Conservation (phyloP, 176 grass and related monocot species). For the Cocos nucifera region DNA sequence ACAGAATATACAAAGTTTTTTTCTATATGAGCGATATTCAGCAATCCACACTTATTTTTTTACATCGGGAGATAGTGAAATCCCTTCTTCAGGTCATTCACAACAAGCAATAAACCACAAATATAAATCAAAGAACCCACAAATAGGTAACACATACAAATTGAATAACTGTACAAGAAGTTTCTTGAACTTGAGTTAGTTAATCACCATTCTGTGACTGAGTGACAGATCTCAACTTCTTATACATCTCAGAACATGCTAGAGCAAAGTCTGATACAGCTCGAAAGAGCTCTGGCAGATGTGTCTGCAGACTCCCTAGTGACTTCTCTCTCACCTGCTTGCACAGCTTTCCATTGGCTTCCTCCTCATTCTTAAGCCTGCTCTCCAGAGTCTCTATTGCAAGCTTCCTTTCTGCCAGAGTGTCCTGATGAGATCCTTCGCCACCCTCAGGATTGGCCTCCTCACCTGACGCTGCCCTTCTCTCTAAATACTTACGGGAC, state of each 20-base stretch:
- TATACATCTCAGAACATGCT: conserved; percentile 43
- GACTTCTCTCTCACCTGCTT: conserved; percentile 72
- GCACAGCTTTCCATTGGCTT: conserved; percentile 32
- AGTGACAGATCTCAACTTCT: conserved; percentile 26
- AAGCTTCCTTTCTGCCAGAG: conserved; percentile 29
- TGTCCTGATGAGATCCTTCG: conserved; percentile 5
- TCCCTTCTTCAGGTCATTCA: too few relatives aligned
- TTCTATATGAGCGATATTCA: too few relatives aligned
- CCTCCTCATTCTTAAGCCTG: conserved; percentile 32
- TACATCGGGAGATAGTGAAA: too few relatives aligned
- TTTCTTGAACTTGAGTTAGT: too few relatives aligned
- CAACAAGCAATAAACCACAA: too few relatives aligned
- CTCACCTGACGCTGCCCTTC: conserved; percentile 18
- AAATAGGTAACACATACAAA: too few relatives aligned
- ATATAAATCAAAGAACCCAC: too few relatives aligned
- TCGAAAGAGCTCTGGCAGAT: conserved; percentile 51
- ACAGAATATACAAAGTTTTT: too few relatives aligned
- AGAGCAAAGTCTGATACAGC: conserved; percentile 38
- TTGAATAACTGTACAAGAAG: too few relatives aligned
- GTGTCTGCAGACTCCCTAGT: conserved; percentile 39
- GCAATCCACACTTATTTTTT: too few relatives aligned
- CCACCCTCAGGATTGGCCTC: conserved; percentile 20
- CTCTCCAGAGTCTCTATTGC: conserved; percentile 34
- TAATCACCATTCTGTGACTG: conserved; percentile 12
- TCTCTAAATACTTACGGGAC: conserved; percentile 46